Evolutionary conservation across 176 grass and related monocot species (phyloP).

Genomic region (Carex myosuroides): DNA sequence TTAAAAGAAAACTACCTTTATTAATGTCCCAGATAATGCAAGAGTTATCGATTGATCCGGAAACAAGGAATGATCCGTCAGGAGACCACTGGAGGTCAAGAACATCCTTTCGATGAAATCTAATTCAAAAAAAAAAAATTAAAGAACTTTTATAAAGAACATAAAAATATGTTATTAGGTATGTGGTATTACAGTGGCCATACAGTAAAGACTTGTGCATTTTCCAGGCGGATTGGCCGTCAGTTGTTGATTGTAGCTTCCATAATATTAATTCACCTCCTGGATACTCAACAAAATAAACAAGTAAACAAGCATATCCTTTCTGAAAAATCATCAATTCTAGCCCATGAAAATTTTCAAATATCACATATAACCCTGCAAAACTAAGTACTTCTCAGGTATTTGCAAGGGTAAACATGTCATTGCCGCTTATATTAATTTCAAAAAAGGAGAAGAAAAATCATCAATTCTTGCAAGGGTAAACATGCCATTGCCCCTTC

Average conservation of each 20-base stretch:
- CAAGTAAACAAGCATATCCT: not conserved
- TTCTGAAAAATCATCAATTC: not conserved
- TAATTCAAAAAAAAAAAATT: constrained; percentile 25
- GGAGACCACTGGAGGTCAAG: constrained; percentile 93
- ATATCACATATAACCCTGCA: not conserved
- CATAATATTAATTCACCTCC: constrained; percentile 81
- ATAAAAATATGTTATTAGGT: not conserved
- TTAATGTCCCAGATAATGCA: constrained; percentile 94
- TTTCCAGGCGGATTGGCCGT: constrained; percentile 57
- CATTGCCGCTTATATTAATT: not conserved
- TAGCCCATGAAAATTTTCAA: not conserved
- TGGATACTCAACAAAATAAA: constrained; percentile 7
- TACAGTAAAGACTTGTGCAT: constrained; percentile 66
- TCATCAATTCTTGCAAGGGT: not conserved
- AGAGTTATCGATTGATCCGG: constrained; percentile 92
- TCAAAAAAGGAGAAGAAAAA: not conserved
- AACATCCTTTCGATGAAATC: constrained; percentile 94
- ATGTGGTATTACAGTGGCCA: constrained; percentile 17
- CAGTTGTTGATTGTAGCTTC: constrained; percentile 43
- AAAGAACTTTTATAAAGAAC: not conserved
- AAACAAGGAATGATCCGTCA: constrained; percentile 62
- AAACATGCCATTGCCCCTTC: not conserved
- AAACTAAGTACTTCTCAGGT: not conserved
- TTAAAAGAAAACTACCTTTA: constrained; percentile 45
- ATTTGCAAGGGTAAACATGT: not conserved